A percentile compares a stretch with the other conserved stretches of the same genome.
Conservation (phyloP, 345 rosid species). For the Arabidopsis suecica region DNA sequence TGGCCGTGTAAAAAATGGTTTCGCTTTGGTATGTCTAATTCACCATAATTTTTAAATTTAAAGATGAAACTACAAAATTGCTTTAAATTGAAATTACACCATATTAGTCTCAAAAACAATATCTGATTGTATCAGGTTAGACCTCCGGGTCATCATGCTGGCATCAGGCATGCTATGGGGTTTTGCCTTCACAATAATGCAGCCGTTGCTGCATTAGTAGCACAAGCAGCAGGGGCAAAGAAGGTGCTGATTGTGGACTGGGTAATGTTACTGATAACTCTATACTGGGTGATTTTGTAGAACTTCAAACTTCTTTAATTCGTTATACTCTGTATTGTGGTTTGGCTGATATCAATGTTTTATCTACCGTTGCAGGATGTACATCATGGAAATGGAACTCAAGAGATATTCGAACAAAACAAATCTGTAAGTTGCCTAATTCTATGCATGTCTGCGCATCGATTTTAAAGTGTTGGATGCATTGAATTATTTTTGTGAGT, state of each 20-base stretch:
- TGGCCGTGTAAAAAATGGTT: conserved; percentile 85
- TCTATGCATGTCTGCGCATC: not conserved
- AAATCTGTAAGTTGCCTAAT: conserved; percentile 70
- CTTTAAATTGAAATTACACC: not conserved
- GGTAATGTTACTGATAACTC: conserved; percentile 57
- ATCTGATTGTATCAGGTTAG: conserved; percentile 64
- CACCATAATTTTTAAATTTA: not conserved
- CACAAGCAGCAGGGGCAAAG: conserved; percentile 91
- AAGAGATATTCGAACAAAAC: conserved; percentile 87
- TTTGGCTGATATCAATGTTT: conserved; percentile 8
- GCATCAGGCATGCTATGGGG: conserved; percentile 90
- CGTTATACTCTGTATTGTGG: not conserved
- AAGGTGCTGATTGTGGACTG: conserved; percentile 95
- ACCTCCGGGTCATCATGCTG: conserved; percentile 99
- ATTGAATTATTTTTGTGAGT: conserved; percentile 8
- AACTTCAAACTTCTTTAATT: not conserved
- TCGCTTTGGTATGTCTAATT: conserved; percentile 80
- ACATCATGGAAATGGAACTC: conserved; percentile 99
- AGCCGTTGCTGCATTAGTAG: conserved; percentile 92
- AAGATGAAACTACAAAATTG: not conserved
- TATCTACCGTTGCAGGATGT: conserved; percentile 75
- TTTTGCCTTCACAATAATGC: conserved; percentile 99
- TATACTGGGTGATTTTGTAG: conserved; percentile 36
- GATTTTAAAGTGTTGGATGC: conserved; percentile 30
- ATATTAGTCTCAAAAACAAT: not conserved